A percentile compares a stretch with the other conserved stretches of the same genome.
Evolutionary conservation across 2,329 filamentous ascomycete species (phyloP).

Genomic region (Penicillium sp.): DNA sequence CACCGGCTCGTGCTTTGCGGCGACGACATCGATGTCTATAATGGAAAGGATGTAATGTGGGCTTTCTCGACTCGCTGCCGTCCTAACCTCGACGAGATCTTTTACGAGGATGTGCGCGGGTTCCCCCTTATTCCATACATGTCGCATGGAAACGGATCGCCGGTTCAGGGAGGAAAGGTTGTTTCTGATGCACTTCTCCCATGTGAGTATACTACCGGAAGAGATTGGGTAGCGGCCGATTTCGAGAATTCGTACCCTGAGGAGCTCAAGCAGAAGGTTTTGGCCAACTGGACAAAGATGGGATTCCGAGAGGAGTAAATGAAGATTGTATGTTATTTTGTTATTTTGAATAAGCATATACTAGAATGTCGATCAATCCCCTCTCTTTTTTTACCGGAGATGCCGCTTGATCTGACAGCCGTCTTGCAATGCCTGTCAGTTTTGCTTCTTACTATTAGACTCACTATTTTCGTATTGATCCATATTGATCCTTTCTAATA

Average conservation of each 20-base stretch:
- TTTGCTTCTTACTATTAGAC: too few relatives aligned
- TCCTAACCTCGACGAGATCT: conserved; percentile 43
- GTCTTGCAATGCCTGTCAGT: too few relatives aligned
- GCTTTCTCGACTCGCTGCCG: conserved; percentile 50
- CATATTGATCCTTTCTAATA: too few relatives aligned
- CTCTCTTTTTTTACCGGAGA: too few relatives aligned
- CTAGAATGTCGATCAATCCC: neutral
- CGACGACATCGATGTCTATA: conserved; percentile 50
- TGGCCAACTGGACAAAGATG: conserved; percentile 33
- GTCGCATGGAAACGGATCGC: conserved; percentile 38
- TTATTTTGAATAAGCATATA: neutral
- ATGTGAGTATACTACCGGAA: conserved; percentile 40
- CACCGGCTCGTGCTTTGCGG: conserved; percentile 48
- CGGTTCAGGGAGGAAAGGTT: conserved; percentile 43
- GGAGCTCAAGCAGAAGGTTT: conserved; percentile 40
- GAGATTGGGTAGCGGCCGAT: conserved; percentile 30
- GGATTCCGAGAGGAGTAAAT: conserved; percentile 23
- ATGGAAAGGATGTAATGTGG: conserved; percentile 48
- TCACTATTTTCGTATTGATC: too few relatives aligned
- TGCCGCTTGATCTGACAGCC: too few relatives aligned
- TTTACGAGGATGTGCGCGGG: conserved; percentile 45
- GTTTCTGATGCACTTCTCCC: conserved; percentile 46
- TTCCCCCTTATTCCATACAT: conserved; percentile 50
- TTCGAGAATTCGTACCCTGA: conserved; percentile 38
- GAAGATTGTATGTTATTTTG: neutral